Base-by-base conservation (phyloP, 2,329 filamentous ascomycete species). In the Verticillium tricorpus region DNA sequence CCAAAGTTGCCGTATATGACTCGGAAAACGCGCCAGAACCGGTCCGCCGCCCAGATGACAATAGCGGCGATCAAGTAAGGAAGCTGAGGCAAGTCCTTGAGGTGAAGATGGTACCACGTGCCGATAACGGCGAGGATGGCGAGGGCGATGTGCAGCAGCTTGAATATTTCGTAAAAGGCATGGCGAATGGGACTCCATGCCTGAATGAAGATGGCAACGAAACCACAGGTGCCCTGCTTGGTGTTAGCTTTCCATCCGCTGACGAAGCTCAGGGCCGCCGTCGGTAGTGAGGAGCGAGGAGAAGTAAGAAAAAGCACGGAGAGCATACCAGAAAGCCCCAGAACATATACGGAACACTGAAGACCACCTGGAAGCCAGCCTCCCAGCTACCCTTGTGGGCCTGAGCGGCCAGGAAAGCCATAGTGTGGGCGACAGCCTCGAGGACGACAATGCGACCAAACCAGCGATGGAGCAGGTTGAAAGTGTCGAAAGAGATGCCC, bases 401-500 rank as follows among this genome's bases (percentile, higher is more conserved):
- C 22, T 72, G 75, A 12, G 76, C 74, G 22, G 78, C 74, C 64
- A 85, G 81, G 74, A 81, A 91, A 59, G 88, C 83, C 45, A 86
- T 70, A 1, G 85, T 86, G 74, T 93, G 90, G 34, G 83, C 78
- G 50, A 93, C 67, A 11, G 87, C 81, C 72, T 94, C 89, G 15
- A 91, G 76, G 19, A 89, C 82, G 31, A 90, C 89, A 63, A 93
- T 91, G 45, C 90, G 86, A 68, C 90, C 90, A 65, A 92, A 84
- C 90, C 90, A 93, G 64, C 91, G 85, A 75, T 94, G 90, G 62
- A 93, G 80, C 64, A 94, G 76, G 77, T 93, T 94, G 81, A 91
- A 93, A 1, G 89, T 92, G 73, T 94, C 90, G 73, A 93, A 94
- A 4, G 89, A 91, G 66, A 93, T 87, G 64, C 87, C 86, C 60